These are phyloP conservation scores for Heritiera fomes DNA, from an alignment of 345 rosid species.

Conservation along the genomic window DNA sequence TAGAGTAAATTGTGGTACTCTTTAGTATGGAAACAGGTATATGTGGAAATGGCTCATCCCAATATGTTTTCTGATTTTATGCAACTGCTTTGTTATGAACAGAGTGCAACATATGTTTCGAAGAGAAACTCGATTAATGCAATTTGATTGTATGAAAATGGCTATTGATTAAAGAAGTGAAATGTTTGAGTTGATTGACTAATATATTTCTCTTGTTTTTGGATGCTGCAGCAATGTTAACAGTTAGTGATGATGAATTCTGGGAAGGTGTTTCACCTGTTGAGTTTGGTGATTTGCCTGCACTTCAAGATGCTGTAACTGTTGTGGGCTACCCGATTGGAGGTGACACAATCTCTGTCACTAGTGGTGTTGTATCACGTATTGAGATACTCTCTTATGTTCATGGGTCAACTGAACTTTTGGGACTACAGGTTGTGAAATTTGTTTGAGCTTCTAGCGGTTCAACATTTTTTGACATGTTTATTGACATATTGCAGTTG, in stretches of 20 bases:
- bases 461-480: constrained; percentile 9
- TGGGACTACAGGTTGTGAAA: constrained; percentile 73
- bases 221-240: constrained; percentile 60
- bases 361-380: constrained; percentile 93
- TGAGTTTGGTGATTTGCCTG: constrained; percentile 90
- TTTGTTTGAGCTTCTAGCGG: not conserved
- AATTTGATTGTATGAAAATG: not conserved
- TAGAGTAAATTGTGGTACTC: not conserved
- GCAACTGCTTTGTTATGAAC: not conserved
- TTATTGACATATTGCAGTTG: constrained; percentile 8
- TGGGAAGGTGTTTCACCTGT: constrained; percentile 89
- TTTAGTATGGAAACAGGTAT: not conserved
- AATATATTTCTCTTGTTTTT: not conserved
- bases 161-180: not conserved
- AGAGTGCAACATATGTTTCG: not conserved
- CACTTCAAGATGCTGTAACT: constrained; percentile 94
- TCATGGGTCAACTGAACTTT: constrained; percentile 92
- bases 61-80: not conserved
- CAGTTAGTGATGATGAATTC: constrained; percentile 80
- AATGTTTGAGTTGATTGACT: not conserved
- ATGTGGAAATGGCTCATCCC: not conserved
- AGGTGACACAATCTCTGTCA: constrained; percentile 95
- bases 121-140: not conserved
- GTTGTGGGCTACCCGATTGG: constrained; percentile 98
- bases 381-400: constrained; percentile 88